These are phyloP conservation scores for Umbelopsis ramanniana DNA, from an alignment of 192 early-diverging fungal species.

Conservation along the genomic window DNA sequence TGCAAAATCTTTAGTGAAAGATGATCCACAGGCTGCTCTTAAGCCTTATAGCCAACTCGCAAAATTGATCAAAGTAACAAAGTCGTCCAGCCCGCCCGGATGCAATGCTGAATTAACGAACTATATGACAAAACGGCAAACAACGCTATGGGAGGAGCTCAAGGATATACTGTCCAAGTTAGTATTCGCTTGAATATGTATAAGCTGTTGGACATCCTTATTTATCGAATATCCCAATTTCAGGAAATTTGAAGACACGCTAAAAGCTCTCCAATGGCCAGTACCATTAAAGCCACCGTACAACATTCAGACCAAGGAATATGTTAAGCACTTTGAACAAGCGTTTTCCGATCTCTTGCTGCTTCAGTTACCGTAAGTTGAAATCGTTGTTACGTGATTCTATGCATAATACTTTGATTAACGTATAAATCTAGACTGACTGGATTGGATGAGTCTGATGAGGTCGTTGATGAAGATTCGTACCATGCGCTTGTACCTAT, in stretches of 20 bases:
- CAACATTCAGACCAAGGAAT: constrained; percentile 28
- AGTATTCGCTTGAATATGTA: not conserved
- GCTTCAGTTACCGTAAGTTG: constrained; percentile 30
- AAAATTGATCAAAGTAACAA: constrained; percentile 36
- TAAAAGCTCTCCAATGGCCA: constrained; percentile 26
- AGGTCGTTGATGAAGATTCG: not conserved
- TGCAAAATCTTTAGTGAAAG: constrained; percentile 41
- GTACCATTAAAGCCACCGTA: constrained; percentile 25
- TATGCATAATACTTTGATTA: not conserved
- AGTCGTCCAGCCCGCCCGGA: constrained; percentile 5
- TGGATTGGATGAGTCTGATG: too few relatives aligned
- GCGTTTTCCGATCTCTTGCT: constrained; percentile 23
- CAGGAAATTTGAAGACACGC: constrained; percentile 26
- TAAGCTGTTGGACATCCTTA: not conserved
- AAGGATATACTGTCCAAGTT: constrained; percentile 51
- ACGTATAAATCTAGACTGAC: too few relatives aligned
- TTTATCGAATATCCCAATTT: not conserved
- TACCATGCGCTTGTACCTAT: constrained; percentile 51
- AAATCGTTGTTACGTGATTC: not conserved
- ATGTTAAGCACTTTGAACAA: constrained; percentile 18
- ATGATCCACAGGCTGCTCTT: constrained; percentile 42
- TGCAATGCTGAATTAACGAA: constrained; percentile 37
- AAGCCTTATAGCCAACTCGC: constrained; percentile 48
- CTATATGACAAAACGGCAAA: constrained; percentile 38
- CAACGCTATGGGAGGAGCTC: constrained; percentile 50